phyloP scores from a whole-genome alignment of 345 rosid genomes.

The Fremontodendron californicum region DNA sequence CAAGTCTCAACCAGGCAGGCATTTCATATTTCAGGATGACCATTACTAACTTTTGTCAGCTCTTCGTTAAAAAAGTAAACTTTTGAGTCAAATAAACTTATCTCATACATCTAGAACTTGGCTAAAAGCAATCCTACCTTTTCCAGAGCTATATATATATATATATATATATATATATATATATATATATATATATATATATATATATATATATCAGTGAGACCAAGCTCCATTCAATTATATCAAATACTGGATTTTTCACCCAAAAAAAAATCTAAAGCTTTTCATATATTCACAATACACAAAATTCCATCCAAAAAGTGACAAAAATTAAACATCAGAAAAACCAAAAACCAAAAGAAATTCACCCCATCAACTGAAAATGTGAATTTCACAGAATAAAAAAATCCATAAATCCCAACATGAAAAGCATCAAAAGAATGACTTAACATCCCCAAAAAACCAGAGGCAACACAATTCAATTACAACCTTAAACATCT shows the following conservation, averaged over 20 bases:
- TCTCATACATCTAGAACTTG: background rate
- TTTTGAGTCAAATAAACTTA: background rate
- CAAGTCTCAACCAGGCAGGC: too few species aligned
- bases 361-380: background rate
- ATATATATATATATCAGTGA: too few species aligned
- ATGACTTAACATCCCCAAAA: too few species aligned
- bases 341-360: background rate
- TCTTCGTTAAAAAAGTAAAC: background rate
- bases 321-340: background rate
- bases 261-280: background rate
- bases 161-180: too few species aligned
- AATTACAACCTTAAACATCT: slow-evolving; percentile 16
- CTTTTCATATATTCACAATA: background rate
- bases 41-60: background rate
- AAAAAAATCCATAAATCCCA: background rate
- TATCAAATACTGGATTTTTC: background rate
- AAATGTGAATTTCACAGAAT: background rate
- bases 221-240: background rate
- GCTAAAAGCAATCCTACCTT: background rate
- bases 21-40: background rate
- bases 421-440: slow-evolving; percentile 12
- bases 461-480: slow-evolving; percentile 13
- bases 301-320: background rate
- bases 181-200: too few species aligned
- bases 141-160: background rate